Evolutionary conservation across 129 eudicot genomes (phyloP), one percentile per base, ranked within the genome.

Genomic region (Calendula officinalis): DNA sequence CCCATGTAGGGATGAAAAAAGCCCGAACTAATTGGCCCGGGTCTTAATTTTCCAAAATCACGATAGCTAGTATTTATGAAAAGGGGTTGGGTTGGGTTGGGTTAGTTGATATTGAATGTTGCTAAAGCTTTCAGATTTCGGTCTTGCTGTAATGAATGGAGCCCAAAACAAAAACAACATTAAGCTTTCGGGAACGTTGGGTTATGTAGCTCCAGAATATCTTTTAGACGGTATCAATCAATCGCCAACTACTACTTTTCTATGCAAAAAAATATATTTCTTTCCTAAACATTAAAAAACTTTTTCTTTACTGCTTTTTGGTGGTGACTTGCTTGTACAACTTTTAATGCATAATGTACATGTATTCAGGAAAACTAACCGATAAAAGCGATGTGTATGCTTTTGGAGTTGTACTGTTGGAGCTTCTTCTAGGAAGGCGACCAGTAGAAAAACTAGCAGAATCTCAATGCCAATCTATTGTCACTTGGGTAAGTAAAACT

Each of bases 131-230:
- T 83, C 95, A 46, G 95, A 89, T 81, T 89, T 89, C 56, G 97
- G 97, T 39, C 88, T 89, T 46, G 97, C 97, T 27, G 43, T 89
- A 56, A 64, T 63, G 52, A 77, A 79, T 48, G 97, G 95, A 40
- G 54, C 81, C 41, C 80, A 84, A 54, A 86, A 79, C 77, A 86
- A 72, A 62, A 82, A 64, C 78, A 74, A 33, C 47, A 57, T 89
- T 60, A 83, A 89, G 82, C 91, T 89, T 41, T 89, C 97, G 1
- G 97, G 97, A 56, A 89, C 97, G 34, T 51, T 89, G 73, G 97
- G 97, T 33, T 89, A 89, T 76, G 91, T 89, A 27, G 97, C 97
- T 37, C 97, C 97, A 0, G 97, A 89, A 83, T 89, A 89, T 77
- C 86, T 89, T 15, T 76, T 89, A 74, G 91, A 89, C 72, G 97